Evolutionary conservation across 2,329 filamentous ascomycete species (phyloP).

Genomic region (Cylindrodendrum hubeiense): DNA sequence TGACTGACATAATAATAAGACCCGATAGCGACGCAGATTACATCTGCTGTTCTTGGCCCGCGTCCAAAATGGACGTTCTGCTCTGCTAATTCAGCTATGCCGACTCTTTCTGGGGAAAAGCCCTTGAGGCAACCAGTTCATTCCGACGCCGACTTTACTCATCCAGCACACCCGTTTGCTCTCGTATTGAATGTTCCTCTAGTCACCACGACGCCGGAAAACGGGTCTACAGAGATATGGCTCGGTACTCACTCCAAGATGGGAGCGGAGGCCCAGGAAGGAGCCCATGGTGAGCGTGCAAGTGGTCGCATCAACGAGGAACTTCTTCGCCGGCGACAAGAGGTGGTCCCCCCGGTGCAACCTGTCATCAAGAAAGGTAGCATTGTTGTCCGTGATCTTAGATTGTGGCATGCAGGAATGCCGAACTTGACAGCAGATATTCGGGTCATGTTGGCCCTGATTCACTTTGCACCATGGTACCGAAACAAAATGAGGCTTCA

Average conservation of each 20-base stretch:
- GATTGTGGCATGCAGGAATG: constrained; percentile 75
- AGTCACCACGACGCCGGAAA: constrained; percentile 61
- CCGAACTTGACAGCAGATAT: constrained; percentile 65
- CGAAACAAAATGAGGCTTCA: constrained; percentile 68
- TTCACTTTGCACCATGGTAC: constrained; percentile 71
- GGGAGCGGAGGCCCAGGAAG: constrained; percentile 58
- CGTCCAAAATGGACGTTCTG: constrained; percentile 68
- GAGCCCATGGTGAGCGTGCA: constrained; percentile 63
- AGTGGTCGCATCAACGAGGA: constrained; percentile 62
- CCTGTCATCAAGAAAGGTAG: constrained; percentile 66
- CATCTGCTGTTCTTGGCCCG: constrained; percentile 66
- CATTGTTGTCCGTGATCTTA: constrained; percentile 68
- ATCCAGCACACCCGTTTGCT: constrained; percentile 67
- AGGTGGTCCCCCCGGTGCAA: constrained; percentile 59
- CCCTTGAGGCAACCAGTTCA: constrained; percentile 68
- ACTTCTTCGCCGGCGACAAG: constrained; percentile 53
- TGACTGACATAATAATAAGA: constrained; percentile 50
- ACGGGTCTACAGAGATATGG: constrained; percentile 72
- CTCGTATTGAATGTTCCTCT: constrained; percentile 67
- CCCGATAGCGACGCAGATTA: constrained; percentile 67
- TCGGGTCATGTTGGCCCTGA: constrained; percentile 71
- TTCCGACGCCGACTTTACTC: constrained; percentile 69
- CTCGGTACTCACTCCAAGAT: constrained; percentile 62
- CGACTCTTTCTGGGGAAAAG: constrained; percentile 54
- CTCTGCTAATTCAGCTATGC: constrained; percentile 70